Evolutionary conservation across 169 alveolate genomes (phyloP).

Genomic region (Cryptosporidium sp.): DNA sequence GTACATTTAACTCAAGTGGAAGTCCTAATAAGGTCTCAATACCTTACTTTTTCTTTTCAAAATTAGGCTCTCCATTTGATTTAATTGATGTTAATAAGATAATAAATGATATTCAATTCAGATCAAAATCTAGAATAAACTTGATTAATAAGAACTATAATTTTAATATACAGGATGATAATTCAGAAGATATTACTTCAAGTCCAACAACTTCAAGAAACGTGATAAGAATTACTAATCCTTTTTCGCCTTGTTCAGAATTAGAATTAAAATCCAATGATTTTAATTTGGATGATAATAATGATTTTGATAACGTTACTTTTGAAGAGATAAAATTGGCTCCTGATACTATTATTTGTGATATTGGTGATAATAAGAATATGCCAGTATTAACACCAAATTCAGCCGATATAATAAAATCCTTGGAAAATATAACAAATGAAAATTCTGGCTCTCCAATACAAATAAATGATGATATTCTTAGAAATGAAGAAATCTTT

Average conservation of each 20-base stretch:
- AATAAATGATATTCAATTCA: slow-evolving; percentile 42
- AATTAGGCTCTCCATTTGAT: slow-evolving; percentile 72
- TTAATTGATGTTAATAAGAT: slow-evolving; percentile 44
- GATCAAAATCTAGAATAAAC: slow-evolving; percentile 25
- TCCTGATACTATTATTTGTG: neutral
- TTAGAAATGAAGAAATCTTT: slow-evolving; percentile 32
- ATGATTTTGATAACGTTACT: neutral
- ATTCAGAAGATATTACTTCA: neutral
- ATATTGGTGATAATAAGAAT: neutral
- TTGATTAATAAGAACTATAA: neutral
- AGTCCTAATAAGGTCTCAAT: slow-evolving; percentile 31
- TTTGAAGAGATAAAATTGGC: neutral
- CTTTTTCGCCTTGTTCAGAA: slow-evolving; percentile 14
- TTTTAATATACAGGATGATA: neutral
- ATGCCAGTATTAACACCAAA: neutral
- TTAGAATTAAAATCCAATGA: neutral
- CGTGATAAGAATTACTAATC: slow-evolving; percentile 17
- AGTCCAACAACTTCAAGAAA: neutral
- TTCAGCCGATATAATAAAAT: neutral
- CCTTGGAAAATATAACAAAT: neutral
- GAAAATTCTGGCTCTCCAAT: slow-evolving; percentile 5
- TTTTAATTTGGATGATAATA: neutral
- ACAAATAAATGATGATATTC: slow-evolving; percentile 5
- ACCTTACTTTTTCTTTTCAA: slow-evolving; percentile 65
- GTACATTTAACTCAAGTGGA: neutral